A percentile compares a stretch with the other conserved stretches of the same genome.
Conservation (phyloP, 768 basidiomycete species). For the Suillus fuscotomentosus region DNA sequence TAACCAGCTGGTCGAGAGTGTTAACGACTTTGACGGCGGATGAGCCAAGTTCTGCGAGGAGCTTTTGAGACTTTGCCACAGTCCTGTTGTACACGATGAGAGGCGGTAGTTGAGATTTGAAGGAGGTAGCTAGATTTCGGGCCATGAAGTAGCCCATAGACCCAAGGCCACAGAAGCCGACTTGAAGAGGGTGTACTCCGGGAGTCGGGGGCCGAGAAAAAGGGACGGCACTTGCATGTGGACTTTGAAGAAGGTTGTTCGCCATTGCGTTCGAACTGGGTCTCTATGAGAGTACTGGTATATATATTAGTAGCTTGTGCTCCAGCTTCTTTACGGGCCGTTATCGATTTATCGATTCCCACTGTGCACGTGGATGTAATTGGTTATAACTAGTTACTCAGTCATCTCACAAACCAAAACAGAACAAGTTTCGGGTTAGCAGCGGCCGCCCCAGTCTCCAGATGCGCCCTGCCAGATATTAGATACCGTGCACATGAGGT, state of each 20-base stretch:
- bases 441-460: too few species aligned
- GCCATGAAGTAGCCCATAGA: conserved; percentile 80
- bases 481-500: too few species aligned
- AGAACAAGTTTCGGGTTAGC: too few species aligned
- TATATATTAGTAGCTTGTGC: background rate
- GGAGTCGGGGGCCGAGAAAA: conserved; percentile 66
- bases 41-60: conserved; percentile 53
- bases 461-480: too few species aligned
- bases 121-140: conserved; percentile 67
- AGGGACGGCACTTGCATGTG: conserved; percentile 31
- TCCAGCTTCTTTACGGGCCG: background rate
- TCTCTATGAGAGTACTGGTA: background rate
- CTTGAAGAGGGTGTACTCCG: conserved; percentile 30
- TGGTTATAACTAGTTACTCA: too few species aligned
- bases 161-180: conserved; percentile 53
- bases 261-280: conserved; percentile 6
- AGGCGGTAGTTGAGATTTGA: conserved; percentile 43
- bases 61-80: conserved; percentile 55
- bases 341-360: background rate
- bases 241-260: conserved; percentile 4
- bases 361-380: background rate
- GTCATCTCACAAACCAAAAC: too few species aligned
- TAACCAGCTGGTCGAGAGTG: conserved; percentile 55
- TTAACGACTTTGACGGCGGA: conserved; percentile 55
- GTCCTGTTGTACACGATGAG: conserved; percentile 78